phyloP scores from a whole-genome alignment of 2,329 filamentous ascomycete species.

The Beauveria sp. region DNA sequence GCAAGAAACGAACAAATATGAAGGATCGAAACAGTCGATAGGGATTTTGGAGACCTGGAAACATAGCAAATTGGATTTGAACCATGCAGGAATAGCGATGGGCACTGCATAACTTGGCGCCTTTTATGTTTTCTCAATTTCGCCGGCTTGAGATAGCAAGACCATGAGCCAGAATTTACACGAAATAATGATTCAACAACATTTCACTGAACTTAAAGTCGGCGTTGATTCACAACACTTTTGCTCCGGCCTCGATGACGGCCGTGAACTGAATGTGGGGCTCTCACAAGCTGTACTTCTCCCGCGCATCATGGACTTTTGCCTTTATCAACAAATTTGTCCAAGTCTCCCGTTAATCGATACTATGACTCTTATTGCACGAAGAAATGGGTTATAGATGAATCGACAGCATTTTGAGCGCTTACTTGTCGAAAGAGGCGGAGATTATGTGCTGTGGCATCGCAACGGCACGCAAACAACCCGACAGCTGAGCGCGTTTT shows the following conservation, averaged over 20 bases:
- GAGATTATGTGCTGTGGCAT: background rate
- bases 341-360: background rate
- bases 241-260: background rate
- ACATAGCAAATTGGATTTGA: background rate
- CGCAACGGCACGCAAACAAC: background rate
- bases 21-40: background rate
- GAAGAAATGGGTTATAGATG: background rate
- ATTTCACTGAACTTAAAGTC: background rate
- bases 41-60: too few relatives aligned
- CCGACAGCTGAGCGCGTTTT: background rate
- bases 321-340: background rate
- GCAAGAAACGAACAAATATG: background rate
- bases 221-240: background rate
- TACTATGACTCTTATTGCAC: background rate
- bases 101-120: background rate
- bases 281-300: background rate
- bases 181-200: background rate
- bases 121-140: background rate
- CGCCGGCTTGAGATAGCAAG: background rate
- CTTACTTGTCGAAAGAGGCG: background rate
- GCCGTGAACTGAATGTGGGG: slow-evolving; percentile 7
- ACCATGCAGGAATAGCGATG: background rate
- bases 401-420: background rate
- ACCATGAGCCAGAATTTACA: background rate
- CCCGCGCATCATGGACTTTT: background rate